Conservation (phyloP, 176 grass and related monocot genomes). For the Rhipidocladum racemiflorum region DNA sequence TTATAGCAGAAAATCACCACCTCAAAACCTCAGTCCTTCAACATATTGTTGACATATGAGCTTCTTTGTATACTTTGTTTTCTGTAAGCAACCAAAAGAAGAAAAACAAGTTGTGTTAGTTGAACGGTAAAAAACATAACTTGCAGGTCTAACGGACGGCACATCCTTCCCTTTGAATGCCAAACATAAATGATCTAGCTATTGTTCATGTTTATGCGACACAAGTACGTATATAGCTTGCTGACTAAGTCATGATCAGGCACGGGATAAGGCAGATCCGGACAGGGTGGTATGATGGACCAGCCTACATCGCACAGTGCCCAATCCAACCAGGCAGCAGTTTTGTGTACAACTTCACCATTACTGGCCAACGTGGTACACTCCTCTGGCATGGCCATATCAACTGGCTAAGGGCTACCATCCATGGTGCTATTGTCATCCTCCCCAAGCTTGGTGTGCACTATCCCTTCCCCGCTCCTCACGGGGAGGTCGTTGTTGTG, state of each 20-base stretch:
- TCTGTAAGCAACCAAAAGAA: slow-evolving; percentile 12
- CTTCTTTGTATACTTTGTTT: not conserved
- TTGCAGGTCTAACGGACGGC: not conserved
- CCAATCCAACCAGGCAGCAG: slow-evolving; percentile 51
- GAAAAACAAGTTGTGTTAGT: slow-evolving; percentile 2
- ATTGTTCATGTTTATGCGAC: not conserved
- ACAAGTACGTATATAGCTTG: not conserved
- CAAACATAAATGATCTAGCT: not conserved
- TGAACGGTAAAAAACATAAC: not conserved
- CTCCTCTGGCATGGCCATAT: slow-evolving; percentile 59
- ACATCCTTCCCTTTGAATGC: not conserved
- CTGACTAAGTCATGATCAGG: slow-evolving; percentile 24
- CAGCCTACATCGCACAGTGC: slow-evolving; percentile 61
- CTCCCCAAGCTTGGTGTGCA: slow-evolving; percentile 50
- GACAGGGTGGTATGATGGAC: slow-evolving; percentile 54
- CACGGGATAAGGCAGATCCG: slow-evolving; percentile 45
- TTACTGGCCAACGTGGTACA: slow-evolving; percentile 50
- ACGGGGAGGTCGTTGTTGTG: slow-evolving; percentile 41
- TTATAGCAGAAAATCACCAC: not conserved
- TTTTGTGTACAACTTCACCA: slow-evolving; percentile 59
- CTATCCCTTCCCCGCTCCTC: slow-evolving; percentile 45
- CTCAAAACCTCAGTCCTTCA: not conserved
- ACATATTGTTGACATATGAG: not conserved
- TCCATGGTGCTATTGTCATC: slow-evolving; percentile 59
- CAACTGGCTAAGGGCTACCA: slow-evolving; percentile 45